phyloP scores from a whole-genome alignment of 441 rosid genomes.

The Brassica balearica region DNA sequence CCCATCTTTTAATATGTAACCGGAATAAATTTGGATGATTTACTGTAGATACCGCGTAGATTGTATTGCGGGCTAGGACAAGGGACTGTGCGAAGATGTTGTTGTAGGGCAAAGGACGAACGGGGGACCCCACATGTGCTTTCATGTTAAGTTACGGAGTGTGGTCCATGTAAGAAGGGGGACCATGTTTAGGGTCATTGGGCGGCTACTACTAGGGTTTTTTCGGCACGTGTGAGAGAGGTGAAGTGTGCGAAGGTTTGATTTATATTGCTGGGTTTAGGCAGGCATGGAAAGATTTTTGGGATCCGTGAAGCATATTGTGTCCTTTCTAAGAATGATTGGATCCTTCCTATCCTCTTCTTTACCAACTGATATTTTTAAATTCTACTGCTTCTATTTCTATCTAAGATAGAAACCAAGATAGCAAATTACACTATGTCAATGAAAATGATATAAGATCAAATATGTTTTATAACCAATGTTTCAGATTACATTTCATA shows the following conservation, averaged over 20 bases:
- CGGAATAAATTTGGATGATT: constrained; percentile 11
- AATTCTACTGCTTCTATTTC: not conserved
- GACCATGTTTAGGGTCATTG: constrained; percentile 40
- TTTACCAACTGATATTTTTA: not conserved
- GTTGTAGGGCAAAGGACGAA: constrained; percentile 42
- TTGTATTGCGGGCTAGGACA: constrained; percentile 46
- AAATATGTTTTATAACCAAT: not conserved
- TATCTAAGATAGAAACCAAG: not conserved
- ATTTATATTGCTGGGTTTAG: constrained; percentile 58
- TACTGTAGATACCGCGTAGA: constrained; percentile 36
- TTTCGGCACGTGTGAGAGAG: constrained; percentile 49
- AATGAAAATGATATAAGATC: not conserved
- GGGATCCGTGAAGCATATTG: constrained; percentile 71
- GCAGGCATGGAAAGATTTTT: constrained; percentile 70
- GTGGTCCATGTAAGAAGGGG: constrained; percentile 35
- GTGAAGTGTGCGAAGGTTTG: constrained; percentile 29
- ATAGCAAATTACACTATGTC: not conserved
- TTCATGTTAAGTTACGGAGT: constrained; percentile 44
- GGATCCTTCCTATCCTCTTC: constrained; percentile 35
- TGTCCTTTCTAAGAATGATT: constrained; percentile 64
- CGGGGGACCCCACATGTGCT: constrained; percentile 45
- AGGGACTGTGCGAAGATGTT: constrained; percentile 30
- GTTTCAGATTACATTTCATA: not conserved
- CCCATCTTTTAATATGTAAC: not conserved
- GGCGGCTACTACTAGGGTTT: constrained; percentile 38